These are phyloP conservation scores for Globisporangium nunn DNA, from an alignment of 352 stramenopile genomes.

Conservation along the genomic window DNA sequence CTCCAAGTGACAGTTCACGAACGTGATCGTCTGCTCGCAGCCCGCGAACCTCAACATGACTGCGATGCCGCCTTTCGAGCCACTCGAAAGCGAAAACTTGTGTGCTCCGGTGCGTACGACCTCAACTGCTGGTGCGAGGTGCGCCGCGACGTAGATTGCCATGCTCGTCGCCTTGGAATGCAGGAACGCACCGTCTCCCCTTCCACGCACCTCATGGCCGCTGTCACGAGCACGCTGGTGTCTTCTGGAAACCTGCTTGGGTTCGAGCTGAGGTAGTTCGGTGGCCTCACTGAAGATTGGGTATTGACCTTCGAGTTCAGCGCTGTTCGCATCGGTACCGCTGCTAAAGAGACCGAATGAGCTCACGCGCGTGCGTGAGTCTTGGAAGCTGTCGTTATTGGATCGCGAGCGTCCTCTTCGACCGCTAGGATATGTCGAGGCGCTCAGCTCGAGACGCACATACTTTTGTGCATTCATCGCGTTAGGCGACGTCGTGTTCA, in stretches of 20 bases:
- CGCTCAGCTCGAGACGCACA: conserved; percentile 6
- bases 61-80: conserved; percentile 57
- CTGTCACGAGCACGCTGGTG: neutral
- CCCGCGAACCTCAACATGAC: conserved; percentile 37
- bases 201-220: conserved; percentile 39
- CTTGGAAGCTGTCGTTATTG: conserved; percentile 13
- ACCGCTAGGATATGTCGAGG: conserved; percentile 1
- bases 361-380: conserved; percentile 6
- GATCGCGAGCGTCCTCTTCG: conserved; percentile 6
- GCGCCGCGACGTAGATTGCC: conserved; percentile 39
- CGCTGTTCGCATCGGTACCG: neutral
- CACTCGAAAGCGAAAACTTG: conserved; percentile 50
- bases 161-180: conserved; percentile 61
- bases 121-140: conserved; percentile 29
- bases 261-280: neutral
- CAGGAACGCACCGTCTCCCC: conserved; percentile 58
- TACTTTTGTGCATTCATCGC: neutral
- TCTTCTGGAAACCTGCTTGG: neutral
- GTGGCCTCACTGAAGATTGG: too few species aligned
- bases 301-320: too few species aligned
- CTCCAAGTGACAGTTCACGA: conserved; percentile 69
- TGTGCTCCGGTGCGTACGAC: conserved; percentile 40
- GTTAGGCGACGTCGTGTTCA: conserved; percentile 1
- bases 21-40: conserved; percentile 40
- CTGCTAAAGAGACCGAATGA: conserved; percentile 12